These are phyloP conservation scores for Mariannaea sp. DNA, from an alignment of 2,329 filamentous ascomycete species.

Conservation along the genomic window DNA sequence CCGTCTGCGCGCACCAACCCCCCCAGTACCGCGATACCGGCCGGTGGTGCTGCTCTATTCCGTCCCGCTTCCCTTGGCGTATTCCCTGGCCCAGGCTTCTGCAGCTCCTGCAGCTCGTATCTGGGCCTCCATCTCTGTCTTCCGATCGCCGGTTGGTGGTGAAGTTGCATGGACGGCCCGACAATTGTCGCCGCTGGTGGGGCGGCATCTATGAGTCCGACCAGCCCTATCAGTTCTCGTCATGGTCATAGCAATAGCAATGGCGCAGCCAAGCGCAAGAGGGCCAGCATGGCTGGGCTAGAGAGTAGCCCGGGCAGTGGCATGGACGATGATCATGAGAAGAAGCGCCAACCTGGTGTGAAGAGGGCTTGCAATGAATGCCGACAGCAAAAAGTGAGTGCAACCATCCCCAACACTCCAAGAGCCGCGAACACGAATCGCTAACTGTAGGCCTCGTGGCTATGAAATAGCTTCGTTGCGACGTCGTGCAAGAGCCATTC, in stretches of 20 bases:
- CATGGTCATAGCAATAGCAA: conserved; percentile 50
- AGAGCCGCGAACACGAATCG: background rate
- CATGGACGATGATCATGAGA: conserved; percentile 59
- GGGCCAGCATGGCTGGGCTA: conserved; percentile 54
- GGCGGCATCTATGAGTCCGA: conserved; percentile 58
- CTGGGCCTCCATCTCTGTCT: conserved; percentile 18
- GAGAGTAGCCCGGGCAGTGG: conserved; percentile 66
- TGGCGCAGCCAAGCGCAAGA: conserved; percentile 60
- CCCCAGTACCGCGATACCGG: conserved; percentile 38
- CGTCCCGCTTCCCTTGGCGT: conserved; percentile 19
- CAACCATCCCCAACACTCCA: conserved; percentile 1
- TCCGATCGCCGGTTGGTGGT: conserved; percentile 28
- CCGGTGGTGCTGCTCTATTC: conserved; percentile 20
- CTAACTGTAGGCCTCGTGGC: conserved; percentile 17
- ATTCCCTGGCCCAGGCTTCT: conserved; percentile 15
- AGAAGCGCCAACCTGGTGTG: conserved; percentile 69
- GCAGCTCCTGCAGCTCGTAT: conserved; percentile 12
- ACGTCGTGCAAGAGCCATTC: conserved; percentile 82
- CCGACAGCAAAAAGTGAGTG: conserved; percentile 79
- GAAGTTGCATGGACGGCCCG: conserved; percentile 54
- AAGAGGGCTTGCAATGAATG: conserved; percentile 87
- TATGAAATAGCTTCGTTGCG: conserved; percentile 71
- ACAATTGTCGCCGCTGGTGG: conserved; percentile 52
- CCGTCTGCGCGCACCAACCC: conserved; percentile 32
- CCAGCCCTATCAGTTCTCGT: conserved; percentile 59